Evolutionary conservation across 192 early-diverging fungal species (phyloP).

Genomic region (Gigaspora rosea): DNA sequence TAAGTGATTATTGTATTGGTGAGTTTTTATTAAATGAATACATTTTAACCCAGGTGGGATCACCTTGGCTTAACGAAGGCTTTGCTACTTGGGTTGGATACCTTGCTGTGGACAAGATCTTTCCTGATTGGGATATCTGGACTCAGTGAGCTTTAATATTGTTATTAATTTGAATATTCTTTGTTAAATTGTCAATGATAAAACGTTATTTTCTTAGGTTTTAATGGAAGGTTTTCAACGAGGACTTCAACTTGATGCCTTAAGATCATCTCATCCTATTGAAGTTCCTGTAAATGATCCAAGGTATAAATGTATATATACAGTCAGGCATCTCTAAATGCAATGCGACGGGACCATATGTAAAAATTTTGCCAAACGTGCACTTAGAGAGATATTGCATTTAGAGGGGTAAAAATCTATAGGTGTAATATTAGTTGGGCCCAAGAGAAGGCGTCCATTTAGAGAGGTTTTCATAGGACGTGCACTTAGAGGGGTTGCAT

Average conservation of each 20-base stretch:
- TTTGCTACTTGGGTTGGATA: constrained; percentile 97
- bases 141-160: constrained; percentile 47
- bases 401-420: no score
- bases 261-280: constrained; percentile 90
- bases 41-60: constrained; percentile 67
- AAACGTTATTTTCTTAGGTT: constrained; percentile 47
- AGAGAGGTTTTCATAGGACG: no score
- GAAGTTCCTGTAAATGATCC: constrained; percentile 85
- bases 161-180: not conserved
- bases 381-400: no score
- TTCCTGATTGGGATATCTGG: constrained; percentile 95
- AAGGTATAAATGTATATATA: no score
- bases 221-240: constrained; percentile 72
- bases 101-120: constrained; percentile 84
- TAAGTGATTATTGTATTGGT: not conserved
- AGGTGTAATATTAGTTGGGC: no score
- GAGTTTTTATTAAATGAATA: not conserved
- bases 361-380: no score
- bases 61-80: constrained; percentile 96
- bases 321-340: no score
- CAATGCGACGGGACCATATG: no score
- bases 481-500: no score
- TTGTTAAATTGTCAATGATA: not conserved
- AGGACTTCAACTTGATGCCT: constrained; percentile 77
- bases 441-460: no score